Base-by-base conservation (phyloP, 305 asterid species). In the Caryopteris hybrid region DNA sequence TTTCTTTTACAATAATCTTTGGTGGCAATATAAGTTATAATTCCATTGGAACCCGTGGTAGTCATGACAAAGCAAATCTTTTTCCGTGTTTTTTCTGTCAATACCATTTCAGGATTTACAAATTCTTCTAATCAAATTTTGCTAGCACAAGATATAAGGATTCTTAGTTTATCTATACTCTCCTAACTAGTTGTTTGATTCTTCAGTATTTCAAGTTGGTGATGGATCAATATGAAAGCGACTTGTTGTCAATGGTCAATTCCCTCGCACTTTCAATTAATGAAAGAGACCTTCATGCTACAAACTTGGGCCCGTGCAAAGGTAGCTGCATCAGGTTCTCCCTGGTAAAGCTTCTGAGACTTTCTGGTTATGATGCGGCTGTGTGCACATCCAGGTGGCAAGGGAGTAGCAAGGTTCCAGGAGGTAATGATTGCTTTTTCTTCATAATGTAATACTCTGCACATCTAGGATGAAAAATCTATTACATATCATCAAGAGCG, bases 351-450 rank as follows among this genome's bases (percentile, higher is more conserved):
- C 90, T 75, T 67, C 80, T 89, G 23, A 77, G 86, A 81, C 74
- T 77, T 60, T 78, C 86, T 69, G 91, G 96, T 16, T 86, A 80
- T 64, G 94, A 89, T 81, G 89, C 96, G 23, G 88, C 86, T 33
- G 84, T 89, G 50, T 89, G 96, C 83, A 73, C 85, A 33, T 76
- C 91, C 59, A 80, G 74, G 74, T 89, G 96, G 96, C 84, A 79
- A 45, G 87, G 88, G 63, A 80, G 74, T 50, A 79, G 74, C 72
- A 83, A 80, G 70, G 96, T 84, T 73, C 96, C 93, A 21, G 94
- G 93, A 83, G 96, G 96, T 89, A 81, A 71, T 18, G 2, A 14
- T 57, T 23, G 45, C 52, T 45, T 48, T 23, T 22, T 46, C 16
- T 22, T 68, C 29, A 55, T 64, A 7, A 7, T 36, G 16, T 60